phyloP scores from a whole-genome alignment of 2,329 filamentous ascomycete species.

The Penicillium decumbens region DNA sequence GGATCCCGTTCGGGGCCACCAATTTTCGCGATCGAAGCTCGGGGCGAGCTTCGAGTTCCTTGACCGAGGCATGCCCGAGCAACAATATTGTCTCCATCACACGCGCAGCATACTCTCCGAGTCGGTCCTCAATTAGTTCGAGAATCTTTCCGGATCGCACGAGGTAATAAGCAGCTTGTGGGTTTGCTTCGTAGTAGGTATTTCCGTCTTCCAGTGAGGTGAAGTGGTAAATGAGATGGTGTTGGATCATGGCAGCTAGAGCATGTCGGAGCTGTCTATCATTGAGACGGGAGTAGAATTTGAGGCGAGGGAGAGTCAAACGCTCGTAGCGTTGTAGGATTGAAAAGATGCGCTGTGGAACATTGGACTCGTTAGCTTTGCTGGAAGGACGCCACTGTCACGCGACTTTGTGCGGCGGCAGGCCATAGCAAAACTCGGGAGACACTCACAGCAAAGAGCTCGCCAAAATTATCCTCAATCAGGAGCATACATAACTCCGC shows the following conservation, averaged over 20 bases:
- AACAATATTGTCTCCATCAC: conserved; percentile 71
- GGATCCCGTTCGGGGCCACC: conserved; percentile 23
- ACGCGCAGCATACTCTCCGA: conserved; percentile 68
- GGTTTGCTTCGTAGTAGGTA: conserved; percentile 80
- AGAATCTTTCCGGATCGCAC: conserved; percentile 77
- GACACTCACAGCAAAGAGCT: conserved; percentile 76
- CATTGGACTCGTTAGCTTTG: conserved; percentile 8
- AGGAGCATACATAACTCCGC: conserved; percentile 87
- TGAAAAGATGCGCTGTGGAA: conserved; percentile 71
- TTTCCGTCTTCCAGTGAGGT: conserved; percentile 57
- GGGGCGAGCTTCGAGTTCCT: conserved; percentile 42
- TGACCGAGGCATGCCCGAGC: conserved; percentile 65
- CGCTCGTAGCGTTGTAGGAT: conserved; percentile 74
- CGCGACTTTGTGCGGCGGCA: background rate
- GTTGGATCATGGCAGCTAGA: conserved; percentile 78
- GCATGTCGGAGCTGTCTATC: conserved; percentile 74
- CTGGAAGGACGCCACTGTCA: background rate
- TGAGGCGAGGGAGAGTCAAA: conserved; percentile 64
- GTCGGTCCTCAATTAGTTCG: conserved; percentile 66
- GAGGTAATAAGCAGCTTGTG: conserved; percentile 73
- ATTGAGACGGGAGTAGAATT: conserved; percentile 66
- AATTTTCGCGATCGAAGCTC: conserved; percentile 28
- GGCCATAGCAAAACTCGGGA: background rate
- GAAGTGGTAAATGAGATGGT: conserved; percentile 75
- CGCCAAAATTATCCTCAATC: conserved; percentile 83